Base-by-base conservation (phyloP, 768 basidiomycete genomes). In the Termitomyces sp. region DNA sequence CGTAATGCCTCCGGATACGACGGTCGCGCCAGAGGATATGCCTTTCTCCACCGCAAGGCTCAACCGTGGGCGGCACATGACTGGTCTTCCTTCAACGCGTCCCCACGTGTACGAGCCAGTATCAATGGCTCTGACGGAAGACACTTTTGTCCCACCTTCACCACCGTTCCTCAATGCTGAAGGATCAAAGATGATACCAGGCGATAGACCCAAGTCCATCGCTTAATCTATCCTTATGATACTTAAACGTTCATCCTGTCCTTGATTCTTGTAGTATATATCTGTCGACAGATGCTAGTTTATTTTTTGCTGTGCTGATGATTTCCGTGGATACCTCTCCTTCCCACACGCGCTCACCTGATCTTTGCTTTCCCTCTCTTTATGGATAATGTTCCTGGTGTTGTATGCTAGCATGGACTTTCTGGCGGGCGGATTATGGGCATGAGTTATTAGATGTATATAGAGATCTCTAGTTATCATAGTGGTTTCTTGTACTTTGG, bases 31-130 rank as follows among this genome's bases (percentile, higher is more conserved):
- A 5, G 55, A 54, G 42, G 55, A 59, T 50, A 21, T 40, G 21
- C 64, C 62, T 28, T 72, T 70, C 17, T 58, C 67, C 10, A 63
- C 68, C 16, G 58, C 67, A 17, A 66, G 68, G 49, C 70, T 66
- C 17, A 61, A 65, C 35, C 72, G 76, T 43, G 82, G 81, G 44
- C 77, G 82, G 58, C 74, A 75, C 58, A 63, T 73, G 23, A 41
- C 52, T 55, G 60, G 54, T 14, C 59, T 57, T 50, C 56, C 49
- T 64, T 54, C 61, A 48, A 51, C 57, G 50, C 64, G 70, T 21
- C 56, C 59, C 1, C 85, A 85, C 60, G 66, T 71, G n/a, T 91
- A 91, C 66, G 75, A 88, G 64, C 88, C 89, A 2, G 86, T 91
- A 52, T 89, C 88, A 23, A 83, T 85, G 79, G 80, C 80, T 16